A percentile compares a stretch with the other conserved stretches of the same genome.
Conservation (phyloP, 108 stramenopile species). For the Nitzschia putrida region DNA sequence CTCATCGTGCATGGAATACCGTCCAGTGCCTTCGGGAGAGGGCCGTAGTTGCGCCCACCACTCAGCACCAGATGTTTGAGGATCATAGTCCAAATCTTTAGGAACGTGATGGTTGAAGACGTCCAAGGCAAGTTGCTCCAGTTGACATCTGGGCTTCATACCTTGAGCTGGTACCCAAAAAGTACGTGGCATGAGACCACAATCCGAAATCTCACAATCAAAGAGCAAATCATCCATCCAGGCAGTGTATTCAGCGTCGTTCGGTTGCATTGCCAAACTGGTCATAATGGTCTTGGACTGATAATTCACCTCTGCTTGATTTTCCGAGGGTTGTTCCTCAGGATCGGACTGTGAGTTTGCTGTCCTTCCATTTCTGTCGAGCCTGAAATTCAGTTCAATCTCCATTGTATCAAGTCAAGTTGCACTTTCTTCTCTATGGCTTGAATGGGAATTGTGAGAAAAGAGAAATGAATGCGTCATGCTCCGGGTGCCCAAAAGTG, state of each 20-base stretch:
- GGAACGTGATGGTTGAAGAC: conserved; percentile 72
- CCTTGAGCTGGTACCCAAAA: conserved; percentile 68
- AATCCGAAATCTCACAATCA: conserved; percentile 82
- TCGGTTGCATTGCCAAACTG: conserved; percentile 19
- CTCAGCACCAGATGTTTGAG: conserved; percentile 64
- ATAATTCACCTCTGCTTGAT: conserved; percentile 38
- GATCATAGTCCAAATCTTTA: conserved; percentile 14
- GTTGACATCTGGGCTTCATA: conserved; percentile 53
- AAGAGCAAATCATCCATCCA: conserved; percentile 67
- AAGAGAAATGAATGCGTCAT: too few species aligned
- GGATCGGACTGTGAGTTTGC: conserved; percentile 12
- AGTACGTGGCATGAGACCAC: conserved; percentile 70
- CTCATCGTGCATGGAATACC: conserved; percentile 47
- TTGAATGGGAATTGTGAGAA: too few species aligned
- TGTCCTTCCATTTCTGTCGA: conserved; percentile 68
- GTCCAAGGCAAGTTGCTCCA: conserved; percentile 74
- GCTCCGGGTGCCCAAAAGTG: too few species aligned
- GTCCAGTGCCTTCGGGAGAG: conserved; percentile 50
- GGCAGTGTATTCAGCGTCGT: neutral
- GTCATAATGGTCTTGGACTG: conserved; percentile 48
- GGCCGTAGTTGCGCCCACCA: conserved; percentile 88
- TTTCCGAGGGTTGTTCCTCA: conserved; percentile 4
- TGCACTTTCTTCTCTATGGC: too few species aligned
- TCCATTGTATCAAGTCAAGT: conserved; percentile 17
- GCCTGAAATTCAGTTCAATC: conserved; percentile 67